Conservation (phyloP, 345 rosid genomes). For the Hibiscus syriacus region DNA sequence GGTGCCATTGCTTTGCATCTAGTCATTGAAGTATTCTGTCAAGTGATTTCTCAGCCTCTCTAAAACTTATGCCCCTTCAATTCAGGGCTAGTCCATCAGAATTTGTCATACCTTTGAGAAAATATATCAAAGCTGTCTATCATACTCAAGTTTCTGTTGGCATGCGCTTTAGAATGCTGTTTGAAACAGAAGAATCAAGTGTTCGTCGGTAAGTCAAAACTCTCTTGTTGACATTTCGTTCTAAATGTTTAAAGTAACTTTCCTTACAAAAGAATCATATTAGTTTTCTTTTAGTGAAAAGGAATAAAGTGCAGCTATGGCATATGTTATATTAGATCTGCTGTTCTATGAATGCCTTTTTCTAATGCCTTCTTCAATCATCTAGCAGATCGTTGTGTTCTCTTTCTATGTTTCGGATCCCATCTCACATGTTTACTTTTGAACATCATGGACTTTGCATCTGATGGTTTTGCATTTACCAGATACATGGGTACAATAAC, state of each 20-base stretch:
- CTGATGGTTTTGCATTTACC: conserved; percentile 22
- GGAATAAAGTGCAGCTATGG: background rate
- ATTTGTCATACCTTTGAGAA: conserved; percentile 67
- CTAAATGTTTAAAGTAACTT: background rate
- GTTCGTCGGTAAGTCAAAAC: conserved; percentile 63
- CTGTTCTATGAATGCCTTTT: background rate
- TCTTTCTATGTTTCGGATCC: background rate
- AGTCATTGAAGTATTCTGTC: background rate
- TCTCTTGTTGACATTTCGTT: background rate
- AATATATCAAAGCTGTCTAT: conserved; percentile 74
- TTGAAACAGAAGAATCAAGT: conserved; percentile 92
- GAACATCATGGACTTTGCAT: background rate
- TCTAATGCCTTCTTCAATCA: background rate
- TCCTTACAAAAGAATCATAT: background rate
- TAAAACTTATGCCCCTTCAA: background rate
- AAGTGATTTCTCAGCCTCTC: background rate
- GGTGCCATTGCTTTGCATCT: background rate
- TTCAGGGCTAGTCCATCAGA: conserved; percentile 92
- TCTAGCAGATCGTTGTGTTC: background rate
- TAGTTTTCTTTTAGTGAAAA: background rate
- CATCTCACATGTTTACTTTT: background rate
- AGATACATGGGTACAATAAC: conserved; percentile 98
- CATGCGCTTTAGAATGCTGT: conserved; percentile 92
- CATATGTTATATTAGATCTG: background rate
- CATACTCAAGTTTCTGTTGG: conserved; percentile 89